phyloP scores from a whole-genome alignment of 176 grass and related monocot species.

The Olyra latifolia region DNA sequence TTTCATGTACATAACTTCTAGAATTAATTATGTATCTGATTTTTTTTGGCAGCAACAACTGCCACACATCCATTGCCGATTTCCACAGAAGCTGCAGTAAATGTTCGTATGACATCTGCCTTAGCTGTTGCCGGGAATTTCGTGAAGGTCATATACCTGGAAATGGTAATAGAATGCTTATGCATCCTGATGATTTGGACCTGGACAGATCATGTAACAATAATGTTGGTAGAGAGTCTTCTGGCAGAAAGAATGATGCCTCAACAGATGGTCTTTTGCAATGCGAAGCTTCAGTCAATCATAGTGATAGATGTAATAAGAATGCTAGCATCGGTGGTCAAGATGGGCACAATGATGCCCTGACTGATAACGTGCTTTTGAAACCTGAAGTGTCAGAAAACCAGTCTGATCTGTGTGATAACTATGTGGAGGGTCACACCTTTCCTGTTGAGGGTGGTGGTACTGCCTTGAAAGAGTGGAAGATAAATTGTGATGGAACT shows the following conservation, averaged over 20 bases:
- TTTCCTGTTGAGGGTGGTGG: not conserved
- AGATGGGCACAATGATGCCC: too few relatives aligned
- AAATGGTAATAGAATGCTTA: not conserved
- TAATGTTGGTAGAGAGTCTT: not conserved
- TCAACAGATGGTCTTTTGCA: not conserved
- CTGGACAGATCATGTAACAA: not conserved
- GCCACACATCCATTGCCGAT: slow-evolving; percentile 82
- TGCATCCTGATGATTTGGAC: slow-evolving; percentile 21
- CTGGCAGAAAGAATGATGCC: not conserved
- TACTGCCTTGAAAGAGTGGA: slow-evolving; percentile 41
- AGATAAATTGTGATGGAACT: slow-evolving; percentile 41
- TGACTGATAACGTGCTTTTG: too few relatives aligned
- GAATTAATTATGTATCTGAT: too few relatives aligned
- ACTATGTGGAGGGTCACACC: too few relatives aligned
- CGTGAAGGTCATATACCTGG: slow-evolving; percentile 37
- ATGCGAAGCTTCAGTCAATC: too few relatives aligned
- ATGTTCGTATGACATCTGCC: slow-evolving; percentile 72
- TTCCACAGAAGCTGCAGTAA: slow-evolving; percentile 69
- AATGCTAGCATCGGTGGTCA: too few relatives aligned
- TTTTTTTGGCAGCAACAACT: slow-evolving; percentile 60
- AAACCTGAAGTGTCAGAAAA: too few relatives aligned
- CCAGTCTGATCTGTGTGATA: too few relatives aligned
- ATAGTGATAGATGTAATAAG: too few relatives aligned
- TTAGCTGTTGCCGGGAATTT: slow-evolving; percentile 63
- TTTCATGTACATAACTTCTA: not conserved